Evolutionary conservation across 768 basidiomycete species (phyloP).

Genomic region (Xerocomellus chrysenteron): DNA sequence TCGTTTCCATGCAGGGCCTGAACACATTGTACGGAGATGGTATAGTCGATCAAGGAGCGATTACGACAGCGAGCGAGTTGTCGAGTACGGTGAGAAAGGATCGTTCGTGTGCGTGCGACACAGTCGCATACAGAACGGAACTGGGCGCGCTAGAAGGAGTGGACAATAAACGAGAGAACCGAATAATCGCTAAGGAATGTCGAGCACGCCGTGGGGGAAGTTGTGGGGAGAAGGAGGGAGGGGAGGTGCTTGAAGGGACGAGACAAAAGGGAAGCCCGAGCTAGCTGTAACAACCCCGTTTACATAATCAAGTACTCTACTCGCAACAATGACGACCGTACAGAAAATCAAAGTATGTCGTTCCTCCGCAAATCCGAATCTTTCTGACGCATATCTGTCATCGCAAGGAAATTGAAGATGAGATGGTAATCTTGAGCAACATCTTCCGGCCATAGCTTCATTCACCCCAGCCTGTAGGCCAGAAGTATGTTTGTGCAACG

Average conservation of each 20-base stretch:
- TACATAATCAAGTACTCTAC: conserved; percentile 10
- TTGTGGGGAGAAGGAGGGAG: conserved; percentile 15
- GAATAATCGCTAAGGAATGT: conserved; percentile 2
- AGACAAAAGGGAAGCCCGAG: conserved; percentile 9
- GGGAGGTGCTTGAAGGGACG: neutral
- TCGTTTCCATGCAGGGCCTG: conserved; percentile 90
- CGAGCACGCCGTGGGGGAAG: conserved; percentile 16
- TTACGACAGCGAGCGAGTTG: conserved; percentile 25
- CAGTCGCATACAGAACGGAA: conserved; percentile 34
- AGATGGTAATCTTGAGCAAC: conserved; percentile 66
- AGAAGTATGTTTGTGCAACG: conserved; percentile 59
- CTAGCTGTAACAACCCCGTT: neutral
- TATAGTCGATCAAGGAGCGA: conserved; percentile 15
- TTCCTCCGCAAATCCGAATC: conserved; percentile 15
- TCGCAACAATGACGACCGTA: conserved; percentile 69
- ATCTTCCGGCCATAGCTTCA: conserved; percentile 22
- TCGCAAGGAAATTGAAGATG: conserved; percentile 88
- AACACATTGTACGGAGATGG: conserved; percentile 28
- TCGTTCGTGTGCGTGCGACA: conserved; percentile 31
- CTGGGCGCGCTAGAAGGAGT: conserved; percentile 20
- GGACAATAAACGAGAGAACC: conserved; percentile 26
- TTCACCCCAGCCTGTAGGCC: conserved; percentile 47
- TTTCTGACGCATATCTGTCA: conserved; percentile 11
- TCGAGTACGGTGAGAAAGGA: conserved; percentile 23
- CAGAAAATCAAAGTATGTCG: conserved; percentile 79